phyloP scores from a whole-genome alignment of 1,139 yeast species.

The Candida tropicalis region DNA sequence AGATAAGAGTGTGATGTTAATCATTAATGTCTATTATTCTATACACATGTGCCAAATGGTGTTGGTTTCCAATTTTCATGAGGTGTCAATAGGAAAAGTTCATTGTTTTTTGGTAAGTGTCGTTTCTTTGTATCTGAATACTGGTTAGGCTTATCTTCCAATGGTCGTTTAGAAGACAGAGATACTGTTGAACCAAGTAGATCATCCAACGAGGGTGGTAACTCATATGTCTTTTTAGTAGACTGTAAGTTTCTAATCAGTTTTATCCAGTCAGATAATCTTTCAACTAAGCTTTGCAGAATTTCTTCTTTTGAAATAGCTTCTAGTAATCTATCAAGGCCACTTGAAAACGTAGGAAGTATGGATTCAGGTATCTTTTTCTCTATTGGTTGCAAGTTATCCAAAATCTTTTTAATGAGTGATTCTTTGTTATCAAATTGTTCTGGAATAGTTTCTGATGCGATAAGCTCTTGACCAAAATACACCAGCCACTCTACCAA shows the following conservation, averaged over 20 bases:
- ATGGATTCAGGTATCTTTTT: background rate
- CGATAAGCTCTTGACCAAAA: slow-evolving; percentile 4
- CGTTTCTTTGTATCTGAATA: slow-evolving; percentile 14
- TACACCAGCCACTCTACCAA: slow-evolving; percentile 23
- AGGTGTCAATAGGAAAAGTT: slow-evolving; percentile 28
- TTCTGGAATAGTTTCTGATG: background rate
- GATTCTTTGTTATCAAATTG: background rate
- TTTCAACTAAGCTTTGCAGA: background rate
- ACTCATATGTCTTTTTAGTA: slow-evolving; percentile 16
- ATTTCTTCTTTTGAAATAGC: background rate
- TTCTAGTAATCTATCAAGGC: background rate
- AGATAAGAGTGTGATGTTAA: slow-evolving; percentile 6
- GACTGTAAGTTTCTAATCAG: slow-evolving; percentile 6
- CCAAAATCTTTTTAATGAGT: background rate
- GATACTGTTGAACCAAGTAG: slow-evolving; percentile 19
- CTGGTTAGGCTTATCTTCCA: slow-evolving; percentile 7
- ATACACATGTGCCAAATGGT: slow-evolving; percentile 32
- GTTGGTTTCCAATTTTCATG: slow-evolving; percentile 35
- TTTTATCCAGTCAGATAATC: slow-evolving; percentile 10
- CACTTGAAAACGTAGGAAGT: background rate
- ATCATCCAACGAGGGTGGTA: slow-evolving; percentile 30
- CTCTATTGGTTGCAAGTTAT: background rate
- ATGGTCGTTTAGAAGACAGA: slow-evolving; percentile 6
- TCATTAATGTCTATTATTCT: background rate
- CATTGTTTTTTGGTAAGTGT: slow-evolving; percentile 3